phyloP scores from a whole-genome alignment of 352 stramenopile genomes.

The Hyaloperonospora arabidopsidis region DNA sequence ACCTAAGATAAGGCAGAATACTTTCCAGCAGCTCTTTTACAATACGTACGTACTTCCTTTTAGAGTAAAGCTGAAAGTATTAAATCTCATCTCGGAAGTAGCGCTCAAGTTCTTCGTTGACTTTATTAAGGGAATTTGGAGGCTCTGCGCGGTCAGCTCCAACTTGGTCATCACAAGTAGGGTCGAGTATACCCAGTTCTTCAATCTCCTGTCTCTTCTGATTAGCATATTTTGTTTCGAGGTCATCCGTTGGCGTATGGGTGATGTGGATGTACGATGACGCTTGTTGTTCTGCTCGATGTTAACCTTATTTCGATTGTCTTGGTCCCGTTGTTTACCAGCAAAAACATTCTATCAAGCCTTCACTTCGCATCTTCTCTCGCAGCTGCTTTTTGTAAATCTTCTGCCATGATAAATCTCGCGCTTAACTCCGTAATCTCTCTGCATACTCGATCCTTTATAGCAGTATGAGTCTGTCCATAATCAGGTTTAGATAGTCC shows the following conservation, averaged over 20 bases:
- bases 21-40: neutral
- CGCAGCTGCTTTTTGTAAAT: neutral
- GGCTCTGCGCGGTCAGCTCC: neutral
- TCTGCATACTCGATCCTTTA: neutral
- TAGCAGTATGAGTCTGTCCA: neutral
- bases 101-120: neutral
- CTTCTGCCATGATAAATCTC: neutral
- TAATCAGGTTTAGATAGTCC: neutral
- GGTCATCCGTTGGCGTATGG: neutral
- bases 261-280: neutral
- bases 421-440: neutral
- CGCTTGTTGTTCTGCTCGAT: too few relatives aligned
- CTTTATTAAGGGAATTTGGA: neutral
- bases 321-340: neutral
- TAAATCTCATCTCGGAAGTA: neutral
- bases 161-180: neutral
- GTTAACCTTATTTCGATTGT: neutral
- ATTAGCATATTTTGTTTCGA: neutral
- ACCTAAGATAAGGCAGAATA: neutral
- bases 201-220: neutral
- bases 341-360: neutral
- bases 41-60: neutral
- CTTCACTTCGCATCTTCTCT: neutral
- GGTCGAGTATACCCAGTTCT: neutral
- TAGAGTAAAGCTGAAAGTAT: neutral